Evolutionary conservation across 2,329 filamentous ascomycete genomes (phyloP).

Genomic region (Talaromyces sp.): DNA sequence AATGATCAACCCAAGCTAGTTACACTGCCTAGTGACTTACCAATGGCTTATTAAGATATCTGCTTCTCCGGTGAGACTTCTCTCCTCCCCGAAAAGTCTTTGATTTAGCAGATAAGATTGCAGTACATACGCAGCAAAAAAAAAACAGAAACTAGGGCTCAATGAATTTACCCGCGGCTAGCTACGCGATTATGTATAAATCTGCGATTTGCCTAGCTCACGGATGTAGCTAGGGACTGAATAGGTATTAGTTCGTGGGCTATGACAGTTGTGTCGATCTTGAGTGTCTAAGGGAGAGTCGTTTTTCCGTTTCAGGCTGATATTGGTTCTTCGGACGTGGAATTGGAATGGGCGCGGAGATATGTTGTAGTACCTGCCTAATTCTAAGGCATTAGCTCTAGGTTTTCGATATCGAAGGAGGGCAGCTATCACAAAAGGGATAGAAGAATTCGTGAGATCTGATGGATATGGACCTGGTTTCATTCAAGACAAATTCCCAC

Average conservation of each 20-base stretch:
- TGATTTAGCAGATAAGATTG: neutral
- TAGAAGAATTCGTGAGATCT: no score
- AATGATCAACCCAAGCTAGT: neutral
- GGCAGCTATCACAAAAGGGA: no score
- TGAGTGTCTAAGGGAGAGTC: neutral
- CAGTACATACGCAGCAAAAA: no score
- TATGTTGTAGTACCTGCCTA: no score
- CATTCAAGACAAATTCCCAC: no score
- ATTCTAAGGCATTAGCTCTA: no score
- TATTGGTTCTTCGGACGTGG: neutral
- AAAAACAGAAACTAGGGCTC: no score
- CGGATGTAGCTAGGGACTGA: neutral
- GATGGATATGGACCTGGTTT: no score
- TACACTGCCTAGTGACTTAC: neutral
- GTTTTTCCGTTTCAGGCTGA: neutral
- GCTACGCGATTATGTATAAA: neutral
- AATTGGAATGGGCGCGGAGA: neutral
- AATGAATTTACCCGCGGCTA: slow-evolving; percentile 1
- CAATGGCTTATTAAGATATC: neutral
- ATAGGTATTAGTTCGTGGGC: neutral
- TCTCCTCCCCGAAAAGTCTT: neutral
- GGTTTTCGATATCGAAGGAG: no score
- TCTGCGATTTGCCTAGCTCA: neutral
- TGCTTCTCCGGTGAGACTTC: neutral
- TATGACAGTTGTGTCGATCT: neutral